Conservation (phyloP, 805 yeast genomes). For the Zygosaccharomyces bisporus region DNA sequence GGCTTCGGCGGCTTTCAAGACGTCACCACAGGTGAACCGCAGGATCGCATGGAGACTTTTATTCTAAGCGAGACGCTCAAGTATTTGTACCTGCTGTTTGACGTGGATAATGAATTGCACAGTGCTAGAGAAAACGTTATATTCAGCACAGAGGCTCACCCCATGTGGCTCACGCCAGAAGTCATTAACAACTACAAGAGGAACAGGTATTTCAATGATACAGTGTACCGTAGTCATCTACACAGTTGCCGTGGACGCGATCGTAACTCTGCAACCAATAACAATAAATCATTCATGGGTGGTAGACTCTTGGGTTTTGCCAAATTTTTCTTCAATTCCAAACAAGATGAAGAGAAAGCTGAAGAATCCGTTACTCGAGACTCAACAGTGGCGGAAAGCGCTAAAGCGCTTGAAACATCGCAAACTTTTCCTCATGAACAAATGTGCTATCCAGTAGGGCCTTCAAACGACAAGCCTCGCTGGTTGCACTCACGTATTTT, state of each 20-base stretch:
- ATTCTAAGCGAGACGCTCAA: constrained; percentile 84
- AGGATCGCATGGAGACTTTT: constrained; percentile 89
- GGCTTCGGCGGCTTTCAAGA: constrained; percentile 81
- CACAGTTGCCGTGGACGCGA: constrained; percentile 13
- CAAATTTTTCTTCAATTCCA: constrained; percentile 17
- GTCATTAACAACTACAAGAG: constrained; percentile 30
- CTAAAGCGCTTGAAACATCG: background rate
- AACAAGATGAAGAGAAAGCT: background rate
- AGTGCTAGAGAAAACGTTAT: constrained; percentile 39
- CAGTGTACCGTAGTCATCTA: constrained; percentile 17
- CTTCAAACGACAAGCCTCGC: background rate
- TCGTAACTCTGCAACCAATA: constrained; percentile 5
- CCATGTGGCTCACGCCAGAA: constrained; percentile 61
- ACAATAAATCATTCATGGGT: constrained; percentile 6
- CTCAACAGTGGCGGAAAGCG: constrained; percentile 11
- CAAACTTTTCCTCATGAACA: constrained; percentile 1
- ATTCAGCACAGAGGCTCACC: constrained; percentile 91
- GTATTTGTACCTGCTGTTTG: constrained; percentile 76
- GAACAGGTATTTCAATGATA: constrained; percentile 22
- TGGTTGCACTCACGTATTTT: constrained; percentile 41
- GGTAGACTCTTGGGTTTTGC: constrained; percentile 11
- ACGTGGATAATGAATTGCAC: constrained; percentile 58
- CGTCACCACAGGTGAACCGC: constrained; percentile 54
- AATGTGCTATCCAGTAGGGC: constrained; percentile 1
- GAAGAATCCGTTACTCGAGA: constrained; percentile 14